Base-by-base conservation (phyloP, 306 rosid species). In the Phaseolus lunatus region DNA sequence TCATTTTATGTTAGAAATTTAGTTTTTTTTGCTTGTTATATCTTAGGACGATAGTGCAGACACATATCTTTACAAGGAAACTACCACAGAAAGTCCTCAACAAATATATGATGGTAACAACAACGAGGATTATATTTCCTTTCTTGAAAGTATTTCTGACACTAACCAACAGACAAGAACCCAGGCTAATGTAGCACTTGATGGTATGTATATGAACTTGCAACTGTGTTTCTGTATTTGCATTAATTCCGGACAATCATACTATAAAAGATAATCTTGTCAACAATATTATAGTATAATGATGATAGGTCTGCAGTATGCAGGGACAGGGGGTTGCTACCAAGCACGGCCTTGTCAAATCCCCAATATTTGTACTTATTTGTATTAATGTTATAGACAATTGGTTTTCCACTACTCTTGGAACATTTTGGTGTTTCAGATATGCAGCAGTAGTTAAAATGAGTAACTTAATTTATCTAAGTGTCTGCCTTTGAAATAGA, bases 401-500 rank as follows among this genome's bases (percentile, higher is more conserved):
- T 23, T 76, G 63, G 71, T 56, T 73, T 67, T 80, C 41, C 56
- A 26, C 80, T 78, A 24, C 76, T 4, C 61, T 74, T 62, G 37
- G 54, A 66, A 44, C 78, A 37, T 75, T 73, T 69, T 58, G 70
- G 81, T 80, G 75, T 75, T 83, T 78, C 84, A 39, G 77, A 79
- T 62, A 45, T 45, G 58, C 67, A 56, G 35, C 53, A 54, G 67
- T 80, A 37, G 33, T 76, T 70, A 39, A 43, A 65, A 69, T 75
- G 81, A 76, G 66, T 76, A 81, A 49, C 57, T 20, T 72, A 26
- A 27, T 65, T 77, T 56, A 62, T 75, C 81, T 56, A 84, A 76
- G 86, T 74, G n/a, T 81, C 37, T 44, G 71, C 82, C 75, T 82
- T 73, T 64, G 85, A 67, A 37, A 53, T 87, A 84, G 95, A 81